Base-by-base conservation (phyloP, 257 asterid species). In the Nicotiana benthamiana region DNA sequence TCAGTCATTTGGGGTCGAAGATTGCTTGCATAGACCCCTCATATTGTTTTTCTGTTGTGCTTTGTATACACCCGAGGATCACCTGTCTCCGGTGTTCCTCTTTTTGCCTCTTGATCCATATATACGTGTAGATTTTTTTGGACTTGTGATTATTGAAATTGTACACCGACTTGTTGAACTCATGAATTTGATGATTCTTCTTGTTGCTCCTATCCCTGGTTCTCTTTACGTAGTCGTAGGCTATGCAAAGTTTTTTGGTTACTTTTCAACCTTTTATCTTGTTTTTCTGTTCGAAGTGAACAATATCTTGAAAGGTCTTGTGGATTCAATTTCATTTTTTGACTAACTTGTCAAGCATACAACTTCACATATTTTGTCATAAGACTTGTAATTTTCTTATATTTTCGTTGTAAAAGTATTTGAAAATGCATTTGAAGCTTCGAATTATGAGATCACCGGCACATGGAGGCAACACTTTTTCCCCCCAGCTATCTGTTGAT, bases 41-140 rank as follows among this genome's bases (percentile, higher is more conserved):
- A 48, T 72, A 72, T 6, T 74, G 43, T 48, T 74, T 7, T 48
- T 2, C 24, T 74, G 61, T 74, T 74, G 61, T 74, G 79, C 60
- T 74, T 74, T 74, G 61, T 74, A 48, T 28, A 74, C 40, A 48
- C 61, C 16, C 24, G 79, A 74, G 79, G 79, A 24, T 74, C 43
- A 74, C 43, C 59, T 1, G 22, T 72, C 59, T 46, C 16, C 0
- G 43, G 43, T 74, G 40, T 24, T 48, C 61, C 79, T 74, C 61
- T 46, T 74, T 74, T 74, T 74, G 79, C 79, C 61, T 46, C 26
- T 72, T 8, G 43, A 72, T 46, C 78, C 77, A 70, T 70, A n/a
- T 70, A 70, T 70, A 70, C 77, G 59, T 43, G 77, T 43, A 46
- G 59, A 70, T 12, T 43, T 70, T 70, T 70, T 43, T 70, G 77